These are phyloP conservation scores for Penicillium diatomitis DNA, from an alignment of 495 filamentous ascomycete species.

Conservation along the genomic window DNA sequence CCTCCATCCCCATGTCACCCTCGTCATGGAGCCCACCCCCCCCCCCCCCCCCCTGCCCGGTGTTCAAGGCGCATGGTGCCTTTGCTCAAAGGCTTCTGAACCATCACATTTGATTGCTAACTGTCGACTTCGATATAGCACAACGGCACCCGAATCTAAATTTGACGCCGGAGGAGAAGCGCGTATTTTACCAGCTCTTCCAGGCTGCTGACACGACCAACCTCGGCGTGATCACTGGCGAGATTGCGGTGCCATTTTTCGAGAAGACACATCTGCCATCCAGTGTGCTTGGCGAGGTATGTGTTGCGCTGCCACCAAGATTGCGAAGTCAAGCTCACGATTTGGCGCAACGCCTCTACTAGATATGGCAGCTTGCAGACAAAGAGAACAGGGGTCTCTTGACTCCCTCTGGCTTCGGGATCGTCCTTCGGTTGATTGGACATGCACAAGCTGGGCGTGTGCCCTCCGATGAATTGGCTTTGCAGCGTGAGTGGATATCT, in stretches of 20 bases:
- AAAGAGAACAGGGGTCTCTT: slow-evolving; percentile 90
- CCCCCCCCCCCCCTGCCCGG: not conserved
- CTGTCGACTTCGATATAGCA: slow-evolving; percentile 10
- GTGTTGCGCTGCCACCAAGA: slow-evolving; percentile 10
- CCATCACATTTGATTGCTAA: too few species aligned
- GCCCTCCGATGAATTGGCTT: slow-evolving; percentile 68
- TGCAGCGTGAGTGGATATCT: slow-evolving; percentile 43
- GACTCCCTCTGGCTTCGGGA: slow-evolving; percentile 81
- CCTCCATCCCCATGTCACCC: slow-evolving; percentile 9
- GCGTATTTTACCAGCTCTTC: slow-evolving; percentile 85
- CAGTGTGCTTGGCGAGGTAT: slow-evolving; percentile 79
- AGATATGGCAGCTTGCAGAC: slow-evolving; percentile 99
- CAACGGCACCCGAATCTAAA: slow-evolving; percentile 61
- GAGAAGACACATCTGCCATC: slow-evolving; percentile 87
- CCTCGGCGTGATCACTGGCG: slow-evolving; percentile 90
- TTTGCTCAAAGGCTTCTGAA: too few species aligned
- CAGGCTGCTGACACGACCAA: slow-evolving; percentile 78
- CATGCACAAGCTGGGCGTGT: slow-evolving; percentile 82
- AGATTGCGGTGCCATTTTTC: slow-evolving; percentile 95
- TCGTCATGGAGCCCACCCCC: not conserved
- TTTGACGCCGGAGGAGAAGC: slow-evolving; percentile 85
- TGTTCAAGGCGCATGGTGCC: too few species aligned
- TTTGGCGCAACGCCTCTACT: slow-evolving; percentile 1
- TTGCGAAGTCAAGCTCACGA: not conserved
- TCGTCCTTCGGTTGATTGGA: slow-evolving; percentile 87